Evolutionary conservation across 139 green algal species (phyloP).

Genomic region (Auxenochlorella pyrenoidosa): DNA sequence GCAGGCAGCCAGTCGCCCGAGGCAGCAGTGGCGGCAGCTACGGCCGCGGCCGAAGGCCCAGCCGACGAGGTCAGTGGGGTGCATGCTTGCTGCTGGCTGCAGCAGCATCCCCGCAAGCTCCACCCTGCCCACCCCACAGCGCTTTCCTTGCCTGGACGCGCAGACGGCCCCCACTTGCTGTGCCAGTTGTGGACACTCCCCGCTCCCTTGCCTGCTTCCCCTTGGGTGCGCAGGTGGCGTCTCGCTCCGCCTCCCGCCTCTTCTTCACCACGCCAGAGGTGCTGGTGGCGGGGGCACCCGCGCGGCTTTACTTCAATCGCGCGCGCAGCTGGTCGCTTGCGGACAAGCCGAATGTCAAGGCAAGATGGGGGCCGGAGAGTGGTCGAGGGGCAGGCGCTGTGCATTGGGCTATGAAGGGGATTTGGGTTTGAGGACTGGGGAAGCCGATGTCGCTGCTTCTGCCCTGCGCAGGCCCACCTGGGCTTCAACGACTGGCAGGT

Average conservation of each 20-base stretch:
- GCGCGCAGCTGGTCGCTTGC: neutral
- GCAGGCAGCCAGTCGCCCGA: neutral
- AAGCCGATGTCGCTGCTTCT: too few relatives aligned
- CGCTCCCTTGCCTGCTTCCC: neutral
- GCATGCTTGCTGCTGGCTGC: too few relatives aligned
- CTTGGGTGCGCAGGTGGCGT: neutral
- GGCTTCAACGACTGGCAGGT: conserved; percentile 44
- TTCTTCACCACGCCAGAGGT: conserved; percentile 52
- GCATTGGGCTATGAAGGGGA: too few relatives aligned
- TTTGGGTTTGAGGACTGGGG: too few relatives aligned
- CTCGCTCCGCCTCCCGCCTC: neutral
- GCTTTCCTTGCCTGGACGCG: too few relatives aligned
- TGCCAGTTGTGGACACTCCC: too few relatives aligned
- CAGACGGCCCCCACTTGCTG: too few relatives aligned
- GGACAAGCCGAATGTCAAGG: conserved; percentile 31
- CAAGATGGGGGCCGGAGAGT: neutral
- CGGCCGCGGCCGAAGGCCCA: neutral
- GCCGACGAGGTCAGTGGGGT: neutral
- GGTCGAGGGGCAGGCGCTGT: too few relatives aligned
- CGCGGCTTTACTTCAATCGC: conserved; percentile 48
- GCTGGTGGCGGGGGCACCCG: conserved; percentile 38
- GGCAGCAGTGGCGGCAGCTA: conserved; percentile 3
- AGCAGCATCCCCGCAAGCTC: too few relatives aligned
- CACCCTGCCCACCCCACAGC: too few relatives aligned
- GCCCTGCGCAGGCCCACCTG: conserved; percentile 8